Conservation (phyloP, 1,284 basidiomycete species). For the Trichosporon faecale region DNA sequence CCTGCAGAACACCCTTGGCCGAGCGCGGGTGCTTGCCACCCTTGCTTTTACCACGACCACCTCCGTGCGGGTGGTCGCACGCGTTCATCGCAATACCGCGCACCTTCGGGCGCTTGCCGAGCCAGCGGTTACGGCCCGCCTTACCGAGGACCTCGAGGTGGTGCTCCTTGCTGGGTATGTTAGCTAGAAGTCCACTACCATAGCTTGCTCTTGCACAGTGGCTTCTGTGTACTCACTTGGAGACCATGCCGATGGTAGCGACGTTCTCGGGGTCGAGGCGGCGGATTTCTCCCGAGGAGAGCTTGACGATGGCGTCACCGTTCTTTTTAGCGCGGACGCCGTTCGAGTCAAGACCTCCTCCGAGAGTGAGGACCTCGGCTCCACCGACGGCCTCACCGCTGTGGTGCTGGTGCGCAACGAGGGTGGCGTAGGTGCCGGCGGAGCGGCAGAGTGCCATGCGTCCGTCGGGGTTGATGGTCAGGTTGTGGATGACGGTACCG, state of each 20-base stretch:
- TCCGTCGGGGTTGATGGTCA: conserved; percentile 72
- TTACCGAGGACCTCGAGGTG: conserved; percentile 82
- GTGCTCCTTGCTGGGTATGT: conserved; percentile 63
- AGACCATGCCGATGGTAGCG: conserved; percentile 87
- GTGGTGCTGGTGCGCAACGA: conserved; percentile 62
- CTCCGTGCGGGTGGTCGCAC: conserved; percentile 94
- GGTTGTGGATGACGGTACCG: conserved; percentile 84
- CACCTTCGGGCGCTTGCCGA: conserved; percentile 81
- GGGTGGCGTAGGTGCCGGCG: conserved; percentile 80
- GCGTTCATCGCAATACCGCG: conserved; percentile 99
- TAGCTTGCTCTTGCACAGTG: no score
- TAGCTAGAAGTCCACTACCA: neutral
- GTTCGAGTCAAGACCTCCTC: conserved; percentile 28
- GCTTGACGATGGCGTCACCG: conserved; percentile 64
- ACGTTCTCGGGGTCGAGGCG: conserved; percentile 76
- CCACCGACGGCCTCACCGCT: conserved; percentile 54
- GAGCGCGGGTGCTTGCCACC: conserved; percentile 89
- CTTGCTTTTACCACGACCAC: conserved; percentile 96
- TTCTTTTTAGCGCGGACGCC: conserved; percentile 30
- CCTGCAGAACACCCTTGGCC: conserved; percentile 89
- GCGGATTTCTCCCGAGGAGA: conserved; percentile 91
- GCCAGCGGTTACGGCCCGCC: conserved; percentile 84
- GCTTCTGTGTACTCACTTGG: conserved; percentile 59
- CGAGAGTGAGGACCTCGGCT: conserved; percentile 42
- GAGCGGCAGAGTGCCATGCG: conserved; percentile 81